These are phyloP conservation scores for Epichloe uncinata DNA, from an alignment of 2,329 filamentous ascomycete species.

Conservation along the genomic window DNA sequence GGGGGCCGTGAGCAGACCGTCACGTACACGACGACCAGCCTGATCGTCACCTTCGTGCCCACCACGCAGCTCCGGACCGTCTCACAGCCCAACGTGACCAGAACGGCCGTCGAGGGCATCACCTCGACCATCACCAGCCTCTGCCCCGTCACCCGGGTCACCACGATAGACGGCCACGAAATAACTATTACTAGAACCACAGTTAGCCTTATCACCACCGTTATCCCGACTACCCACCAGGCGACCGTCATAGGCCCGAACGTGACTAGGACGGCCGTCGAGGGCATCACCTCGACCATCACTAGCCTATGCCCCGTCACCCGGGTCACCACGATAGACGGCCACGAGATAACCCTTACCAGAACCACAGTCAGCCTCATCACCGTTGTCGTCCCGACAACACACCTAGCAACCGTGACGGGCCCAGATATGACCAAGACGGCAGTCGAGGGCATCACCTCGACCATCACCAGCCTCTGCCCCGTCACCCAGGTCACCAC, in stretches of 20 bases:
- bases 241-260: slow-evolving; percentile 1
- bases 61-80: slow-evolving; percentile 18
- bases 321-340: slow-evolving; percentile 18
- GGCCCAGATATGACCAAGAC: too few relatives aligned
- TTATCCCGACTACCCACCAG: slow-evolving; percentile 16
- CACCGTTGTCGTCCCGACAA: slow-evolving; percentile 16
- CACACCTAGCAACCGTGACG: slow-evolving; percentile 9
- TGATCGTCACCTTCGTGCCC: slow-evolving; percentile 15
- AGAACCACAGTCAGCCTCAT: slow-evolving; percentile 13
- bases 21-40: slow-evolving; percentile 12
- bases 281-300: slow-evolving; percentile 25
- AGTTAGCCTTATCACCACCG: slow-evolving; percentile 13
- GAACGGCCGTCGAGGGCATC: slow-evolving; percentile 19
- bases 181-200: slow-evolving; percentile 12
- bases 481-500: background rate
- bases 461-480: too few relatives aligned
- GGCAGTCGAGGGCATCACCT: too few relatives aligned
- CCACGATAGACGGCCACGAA: slow-evolving; percentile 14
- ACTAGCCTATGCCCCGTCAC: slow-evolving; percentile 30
- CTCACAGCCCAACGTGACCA: slow-evolving; percentile 14
- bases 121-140: slow-evolving; percentile 29
- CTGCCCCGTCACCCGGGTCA: slow-evolving; percentile 26
- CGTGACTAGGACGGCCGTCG: slow-evolving; percentile 20
- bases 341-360: slow-evolving; percentile 9
- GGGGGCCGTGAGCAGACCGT: slow-evolving; percentile 5